Conservation (phyloP, 306 rosid species). For the Quercus wislizeni region DNA sequence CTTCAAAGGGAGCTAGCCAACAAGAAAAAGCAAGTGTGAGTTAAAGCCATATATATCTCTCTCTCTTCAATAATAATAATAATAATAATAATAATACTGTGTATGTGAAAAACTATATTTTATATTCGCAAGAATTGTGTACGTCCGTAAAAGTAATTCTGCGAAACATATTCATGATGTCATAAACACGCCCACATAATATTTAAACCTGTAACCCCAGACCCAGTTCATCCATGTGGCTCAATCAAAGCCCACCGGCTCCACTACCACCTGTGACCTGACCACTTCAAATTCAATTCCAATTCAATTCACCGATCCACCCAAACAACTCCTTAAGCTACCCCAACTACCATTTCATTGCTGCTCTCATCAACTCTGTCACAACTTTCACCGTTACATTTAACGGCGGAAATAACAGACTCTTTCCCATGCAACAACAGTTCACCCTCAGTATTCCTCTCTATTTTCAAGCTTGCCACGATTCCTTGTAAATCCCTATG, state of each 20-base stretch:
- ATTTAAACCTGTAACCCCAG: background rate
- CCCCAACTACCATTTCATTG: constrained; percentile 9
- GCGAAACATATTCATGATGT: background rate
- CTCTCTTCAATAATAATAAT: no score
- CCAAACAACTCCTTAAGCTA: constrained; percentile 6
- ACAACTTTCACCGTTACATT: background rate
- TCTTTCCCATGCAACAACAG: constrained; percentile 11
- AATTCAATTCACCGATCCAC: background rate
- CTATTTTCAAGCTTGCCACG: constrained; percentile 33
- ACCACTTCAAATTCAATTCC: background rate
- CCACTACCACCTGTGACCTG: background rate
- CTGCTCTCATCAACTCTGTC: constrained; percentile 13
- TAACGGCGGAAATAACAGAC: constrained; percentile 1
- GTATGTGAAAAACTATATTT: background rate
- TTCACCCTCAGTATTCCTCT: constrained; percentile 12
- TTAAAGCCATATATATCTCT: background rate
- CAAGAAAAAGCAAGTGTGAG: background rate
- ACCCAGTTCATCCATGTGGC: background rate
- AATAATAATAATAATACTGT: background rate
- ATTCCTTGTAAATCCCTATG: constrained; percentile 57
- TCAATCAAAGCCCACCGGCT: background rate
- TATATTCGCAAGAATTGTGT: background rate
- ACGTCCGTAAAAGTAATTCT: background rate
- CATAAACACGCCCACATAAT: background rate
- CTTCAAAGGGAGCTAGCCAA: background rate